These are phyloP conservation scores for Colletotrichum sp. DNA, from an alignment of 2,329 filamentous ascomycete genomes.

Conservation along the genomic window DNA sequence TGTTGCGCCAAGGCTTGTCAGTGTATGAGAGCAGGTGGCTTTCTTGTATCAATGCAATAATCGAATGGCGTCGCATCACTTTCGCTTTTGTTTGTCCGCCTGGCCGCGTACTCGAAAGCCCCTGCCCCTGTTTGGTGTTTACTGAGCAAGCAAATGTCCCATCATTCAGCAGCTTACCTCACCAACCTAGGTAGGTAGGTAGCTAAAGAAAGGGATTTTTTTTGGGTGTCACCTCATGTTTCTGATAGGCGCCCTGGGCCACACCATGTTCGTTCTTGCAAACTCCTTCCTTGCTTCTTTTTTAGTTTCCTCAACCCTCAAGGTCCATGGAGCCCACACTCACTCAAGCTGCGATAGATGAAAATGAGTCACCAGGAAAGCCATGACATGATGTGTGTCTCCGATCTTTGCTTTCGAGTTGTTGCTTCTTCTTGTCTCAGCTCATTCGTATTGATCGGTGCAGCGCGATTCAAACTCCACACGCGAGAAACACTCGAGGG, in stretches of 20 bases:
- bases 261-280: neutral
- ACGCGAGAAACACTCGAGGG: neutral
- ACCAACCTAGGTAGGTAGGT: neutral
- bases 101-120: neutral
- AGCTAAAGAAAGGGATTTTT: neutral
- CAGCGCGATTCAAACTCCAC: neutral
- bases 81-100: neutral
- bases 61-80: neutral
- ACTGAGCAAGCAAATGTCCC: neutral
- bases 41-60: neutral
- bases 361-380: neutral
- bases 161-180: neutral
- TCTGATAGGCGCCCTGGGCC: neutral
- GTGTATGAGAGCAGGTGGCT: neutral
- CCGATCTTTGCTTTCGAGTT: neutral
- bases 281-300: neutral
- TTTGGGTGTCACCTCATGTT: neutral
- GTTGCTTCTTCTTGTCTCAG: slow-evolving; percentile 11
- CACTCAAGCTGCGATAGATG: neutral
- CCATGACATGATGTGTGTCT: neutral
- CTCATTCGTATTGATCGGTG: neutral
- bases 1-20: neutral
- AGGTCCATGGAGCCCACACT: neutral
- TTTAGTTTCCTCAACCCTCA: neutral
- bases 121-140: neutral